phyloP scores from a whole-genome alignment of 495 filamentous ascomycete species.

The Daldinia decipiens region DNA sequence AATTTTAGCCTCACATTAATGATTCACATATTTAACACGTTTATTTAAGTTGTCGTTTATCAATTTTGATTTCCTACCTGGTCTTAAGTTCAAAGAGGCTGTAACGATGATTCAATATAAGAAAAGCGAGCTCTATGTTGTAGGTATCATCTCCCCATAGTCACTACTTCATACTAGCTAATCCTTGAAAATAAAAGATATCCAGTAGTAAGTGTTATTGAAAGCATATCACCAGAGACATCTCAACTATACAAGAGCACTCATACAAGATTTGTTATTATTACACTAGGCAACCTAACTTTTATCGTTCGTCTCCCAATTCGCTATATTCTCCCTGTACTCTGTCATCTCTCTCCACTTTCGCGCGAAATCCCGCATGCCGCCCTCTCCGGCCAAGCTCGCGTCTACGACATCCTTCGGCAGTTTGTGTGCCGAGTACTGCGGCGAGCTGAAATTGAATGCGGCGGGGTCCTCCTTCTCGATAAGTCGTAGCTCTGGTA shows the following conservation, averaged over 20 bases:
- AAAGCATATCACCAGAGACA: not conserved
- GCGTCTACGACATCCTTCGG: conserved; percentile 96
- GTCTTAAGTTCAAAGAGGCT: too few relatives aligned
- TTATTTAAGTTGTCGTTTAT: too few relatives aligned
- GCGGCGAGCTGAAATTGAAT: conserved; percentile 82
- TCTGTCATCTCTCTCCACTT: conserved; percentile 85
- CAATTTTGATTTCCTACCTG: too few relatives aligned
- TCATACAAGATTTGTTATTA: not conserved
- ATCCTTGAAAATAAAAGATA: too few relatives aligned
- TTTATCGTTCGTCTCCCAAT: conserved; percentile 44
- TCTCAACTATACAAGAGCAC: not conserved
- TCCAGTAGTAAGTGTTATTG: not conserved
- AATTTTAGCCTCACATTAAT: too few relatives aligned
- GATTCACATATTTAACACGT: too few relatives aligned
- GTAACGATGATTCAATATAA: too few relatives aligned
- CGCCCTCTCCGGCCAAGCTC: conserved; percentile 74
- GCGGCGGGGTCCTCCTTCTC: conserved; percentile 85
- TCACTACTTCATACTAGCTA: too few relatives aligned
- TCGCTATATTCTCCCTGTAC: conserved; percentile 52
- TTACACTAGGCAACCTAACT: conserved; percentile 10
- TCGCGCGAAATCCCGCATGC: conserved; percentile 85
- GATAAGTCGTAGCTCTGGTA: conserved; percentile 83
- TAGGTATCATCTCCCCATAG: too few relatives aligned
- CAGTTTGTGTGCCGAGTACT: conserved; percentile 95
- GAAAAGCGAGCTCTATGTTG: too few relatives aligned